These are phyloP conservation scores for Geranium incanum DNA, from an alignment of 441 rosid species.

Conservation along the genomic window DNA sequence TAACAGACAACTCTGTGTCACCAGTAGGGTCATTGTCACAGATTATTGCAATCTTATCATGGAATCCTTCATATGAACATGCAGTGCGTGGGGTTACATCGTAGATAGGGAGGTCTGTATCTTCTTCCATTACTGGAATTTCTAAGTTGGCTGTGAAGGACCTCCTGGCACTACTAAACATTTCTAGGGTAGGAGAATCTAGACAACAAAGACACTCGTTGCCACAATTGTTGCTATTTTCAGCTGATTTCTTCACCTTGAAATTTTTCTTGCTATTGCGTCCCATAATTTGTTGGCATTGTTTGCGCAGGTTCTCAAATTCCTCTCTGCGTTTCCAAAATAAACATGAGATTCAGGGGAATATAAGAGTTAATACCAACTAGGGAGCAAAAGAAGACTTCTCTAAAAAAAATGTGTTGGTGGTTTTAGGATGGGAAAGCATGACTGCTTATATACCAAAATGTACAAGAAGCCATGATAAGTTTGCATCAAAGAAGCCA, in stretches of 20 bases:
- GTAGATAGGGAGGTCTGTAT: conserved; percentile 49
- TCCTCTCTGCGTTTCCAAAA: conserved; percentile 40
- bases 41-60: conserved; percentile 26
- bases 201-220: conserved; percentile 32
- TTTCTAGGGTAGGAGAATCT: conserved; percentile 49
- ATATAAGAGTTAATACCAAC: neutral
- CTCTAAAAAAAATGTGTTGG: too few species aligned
- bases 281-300: conserved; percentile 43
- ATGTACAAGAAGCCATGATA: neutral
- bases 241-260: conserved; percentile 10
- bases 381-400: too few species aligned
- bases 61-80: conserved; percentile 36
- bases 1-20: conserved; percentile 61
- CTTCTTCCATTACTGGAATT: conserved; percentile 35
- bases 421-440: too few species aligned
- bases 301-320: conserved; percentile 69
- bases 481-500: neutral
- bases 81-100: conserved; percentile 1
- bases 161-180: conserved; percentile 45
- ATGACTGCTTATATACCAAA: neutral
- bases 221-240: neutral
- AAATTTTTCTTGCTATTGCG: conserved; percentile 24
- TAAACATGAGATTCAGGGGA: neutral
- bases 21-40: conserved; percentile 40
- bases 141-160: conserved; percentile 47